Evolutionary conservation across 768 basidiomycete species (phyloP).

Genomic region (Piloderma croceum): DNA sequence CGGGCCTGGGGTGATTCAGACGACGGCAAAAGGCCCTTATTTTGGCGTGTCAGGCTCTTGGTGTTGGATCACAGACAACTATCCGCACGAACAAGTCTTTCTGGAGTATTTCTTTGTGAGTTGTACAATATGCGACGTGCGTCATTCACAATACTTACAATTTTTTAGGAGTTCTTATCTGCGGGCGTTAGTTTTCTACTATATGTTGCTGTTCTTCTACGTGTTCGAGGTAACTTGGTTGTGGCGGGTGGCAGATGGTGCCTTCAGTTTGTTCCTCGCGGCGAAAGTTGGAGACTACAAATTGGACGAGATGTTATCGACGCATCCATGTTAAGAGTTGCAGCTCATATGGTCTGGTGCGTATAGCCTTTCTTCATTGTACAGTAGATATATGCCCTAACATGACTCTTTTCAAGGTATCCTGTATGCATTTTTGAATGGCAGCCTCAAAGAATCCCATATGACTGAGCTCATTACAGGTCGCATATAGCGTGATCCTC

Average conservation of each 20-base stretch:
- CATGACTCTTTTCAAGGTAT: too few relatives aligned
- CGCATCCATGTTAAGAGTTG: constrained; percentile 22
- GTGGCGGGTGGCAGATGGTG: constrained; percentile 15
- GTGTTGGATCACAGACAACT: constrained; percentile 43
- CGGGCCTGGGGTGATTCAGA: constrained; percentile 34
- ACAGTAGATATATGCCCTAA: too few relatives aligned
- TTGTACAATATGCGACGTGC: too few relatives aligned
- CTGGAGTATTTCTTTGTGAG: constrained; percentile 43
- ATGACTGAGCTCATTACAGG: constrained; percentile 11
- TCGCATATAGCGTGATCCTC: constrained; percentile 25
- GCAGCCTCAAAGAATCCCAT: too few relatives aligned
- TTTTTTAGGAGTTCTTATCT: constrained; percentile 25
- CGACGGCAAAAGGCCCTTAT: constrained; percentile 30
- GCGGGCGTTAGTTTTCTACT: constrained; percentile 20
- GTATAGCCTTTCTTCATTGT: too few relatives aligned
- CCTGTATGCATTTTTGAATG: too few relatives aligned
- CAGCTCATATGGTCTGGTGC: constrained; percentile 25
- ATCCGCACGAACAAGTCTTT: constrained; percentile 32
- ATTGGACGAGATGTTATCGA: constrained; percentile 24
- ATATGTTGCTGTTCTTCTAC: constrained; percentile 21
- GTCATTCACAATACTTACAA: too few relatives aligned
- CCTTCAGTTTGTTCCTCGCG: constrained; percentile 18
- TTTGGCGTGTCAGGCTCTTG: constrained; percentile 41
- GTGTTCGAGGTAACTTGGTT: constrained; percentile 27
- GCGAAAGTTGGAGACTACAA: constrained; percentile 22